These are phyloP conservation scores for Pestalotiopsis sp. DNA, from an alignment of 2,329 filamentous ascomycete genomes.

Conservation along the genomic window DNA sequence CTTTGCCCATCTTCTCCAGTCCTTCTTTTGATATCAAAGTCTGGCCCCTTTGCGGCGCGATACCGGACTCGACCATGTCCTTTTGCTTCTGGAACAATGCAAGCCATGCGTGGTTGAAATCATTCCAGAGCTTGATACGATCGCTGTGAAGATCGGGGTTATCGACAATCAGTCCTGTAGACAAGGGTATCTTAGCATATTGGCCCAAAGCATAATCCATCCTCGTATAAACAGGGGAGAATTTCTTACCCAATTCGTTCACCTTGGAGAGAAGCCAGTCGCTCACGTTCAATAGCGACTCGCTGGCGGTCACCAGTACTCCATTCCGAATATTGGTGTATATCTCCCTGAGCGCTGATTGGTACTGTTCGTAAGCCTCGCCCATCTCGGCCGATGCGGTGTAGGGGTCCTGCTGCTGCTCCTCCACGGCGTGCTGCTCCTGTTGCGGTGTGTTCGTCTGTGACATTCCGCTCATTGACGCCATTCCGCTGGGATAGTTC, in stretches of 20 bases:
- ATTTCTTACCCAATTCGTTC: slow-evolving; percentile 53
- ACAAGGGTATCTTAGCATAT: slow-evolving; percentile 16
- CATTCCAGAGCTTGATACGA: slow-evolving; percentile 84
- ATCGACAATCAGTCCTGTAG: slow-evolving; percentile 79
- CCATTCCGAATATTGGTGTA: slow-evolving; percentile 70
- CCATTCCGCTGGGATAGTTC: slow-evolving; percentile 51
- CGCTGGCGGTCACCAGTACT: slow-evolving; percentile 51
- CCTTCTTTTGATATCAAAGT: slow-evolving; percentile 69
- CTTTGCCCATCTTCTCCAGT: slow-evolving; percentile 79
- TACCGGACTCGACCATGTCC: slow-evolving; percentile 67
- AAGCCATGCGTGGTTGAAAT: slow-evolving; percentile 94
- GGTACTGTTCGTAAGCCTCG: slow-evolving; percentile 70
- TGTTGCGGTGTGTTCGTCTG: slow-evolving; percentile 38
- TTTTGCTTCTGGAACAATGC: slow-evolving; percentile 82
- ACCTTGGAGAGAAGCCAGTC: slow-evolving; percentile 60
- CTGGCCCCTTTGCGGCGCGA: slow-evolving; percentile 59
- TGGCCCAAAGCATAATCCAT: slow-evolving; percentile 19
- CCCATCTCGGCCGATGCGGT: slow-evolving; percentile 59
- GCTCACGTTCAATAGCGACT: slow-evolving; percentile 55
- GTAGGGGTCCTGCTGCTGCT: slow-evolving; percentile 52
- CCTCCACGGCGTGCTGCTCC: slow-evolving; percentile 51
- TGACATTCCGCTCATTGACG: slow-evolving; percentile 48
- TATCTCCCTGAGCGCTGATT: slow-evolving; percentile 63
- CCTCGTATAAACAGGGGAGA: background rate
- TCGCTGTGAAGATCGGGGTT: slow-evolving; percentile 75